Evolutionary conservation across 78 protist species (phyloP).

Genomic region (Carpediemonas membranifera): DNA sequence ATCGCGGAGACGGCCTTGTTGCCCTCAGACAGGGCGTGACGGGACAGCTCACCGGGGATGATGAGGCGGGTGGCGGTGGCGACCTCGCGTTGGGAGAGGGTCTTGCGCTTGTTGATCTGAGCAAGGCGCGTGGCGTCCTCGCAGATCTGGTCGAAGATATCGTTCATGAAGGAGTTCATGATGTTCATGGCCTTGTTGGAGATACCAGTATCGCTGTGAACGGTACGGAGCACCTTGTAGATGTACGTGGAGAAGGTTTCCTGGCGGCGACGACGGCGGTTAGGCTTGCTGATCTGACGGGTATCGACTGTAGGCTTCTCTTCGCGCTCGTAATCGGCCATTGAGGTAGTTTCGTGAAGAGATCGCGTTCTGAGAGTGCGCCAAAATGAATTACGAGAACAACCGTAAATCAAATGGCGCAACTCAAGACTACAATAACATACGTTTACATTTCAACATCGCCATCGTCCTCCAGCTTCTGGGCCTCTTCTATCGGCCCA

Average conservation of each 20-base stretch:
- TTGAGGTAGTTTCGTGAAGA: too few relatives aligned
- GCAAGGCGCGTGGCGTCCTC: slow-evolving; percentile 35
- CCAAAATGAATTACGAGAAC: too few relatives aligned
- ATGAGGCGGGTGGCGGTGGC: background rate
- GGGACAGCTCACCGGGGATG: background rate
- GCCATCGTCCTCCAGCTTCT: too few relatives aligned
- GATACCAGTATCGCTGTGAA: slow-evolving; percentile 46
- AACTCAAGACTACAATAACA: too few relatives aligned
- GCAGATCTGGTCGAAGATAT: slow-evolving; percentile 44
- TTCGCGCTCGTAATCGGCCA: too few relatives aligned
- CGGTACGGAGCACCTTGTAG: slow-evolving; percentile 41
- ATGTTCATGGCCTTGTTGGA: slow-evolving; percentile 22
- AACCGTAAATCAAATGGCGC: too few relatives aligned
- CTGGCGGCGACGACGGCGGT: too few relatives aligned
- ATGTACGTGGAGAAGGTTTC: slow-evolving; percentile 43
- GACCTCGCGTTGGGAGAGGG: slow-evolving; percentile 15
- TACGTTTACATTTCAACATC: too few relatives aligned
- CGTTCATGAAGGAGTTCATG: slow-evolving; percentile 45
- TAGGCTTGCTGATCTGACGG: too few relatives aligned
- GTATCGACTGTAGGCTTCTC: too few relatives aligned
- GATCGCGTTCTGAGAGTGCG: too few relatives aligned
- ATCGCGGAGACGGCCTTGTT: background rate
- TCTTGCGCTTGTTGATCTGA: slow-evolving; percentile 16
- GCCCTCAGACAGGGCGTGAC: slow-evolving; percentile 5
- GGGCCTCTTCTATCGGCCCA: too few relatives aligned